Base-by-base conservation (phyloP, 2,329 filamentous ascomycete genomes). In the Arthrobotrys pseudoclavata region DNA sequence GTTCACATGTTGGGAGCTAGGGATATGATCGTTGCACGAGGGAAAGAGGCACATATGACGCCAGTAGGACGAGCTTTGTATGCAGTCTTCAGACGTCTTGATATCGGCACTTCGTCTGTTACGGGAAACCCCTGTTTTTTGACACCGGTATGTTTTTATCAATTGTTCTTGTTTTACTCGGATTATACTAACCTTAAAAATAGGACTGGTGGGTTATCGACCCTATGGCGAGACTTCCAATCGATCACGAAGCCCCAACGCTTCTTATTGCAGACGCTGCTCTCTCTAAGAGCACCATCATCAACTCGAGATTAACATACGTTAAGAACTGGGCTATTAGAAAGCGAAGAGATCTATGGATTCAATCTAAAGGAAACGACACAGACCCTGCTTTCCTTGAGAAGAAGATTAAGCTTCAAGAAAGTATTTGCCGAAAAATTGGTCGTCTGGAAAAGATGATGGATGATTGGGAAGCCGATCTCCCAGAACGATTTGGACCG, bases 151-250 rank as follows among this genome's bases (percentile, higher is more conserved):
- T 29, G 79, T 42, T 63, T 6, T 31, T 10, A 4, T 5, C 1
- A 24, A 15, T 40, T 12, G 13, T 6, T 22, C 1, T 45, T 26
- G 26, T 42, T 40, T 22, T 24, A 18, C 15, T 48, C 22, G 10
- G 24, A 18, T 22, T 52, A 40, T 5, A 31, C 52, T 76, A 50
- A 64, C 12, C 2, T 18, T 53, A 10, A 29, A 6, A 18, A 31
- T 66, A 81, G 80, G 80, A 81, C 69, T 81, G 80, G 80, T 81
- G 80, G 80, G 69, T 79, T 37, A 79, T 80, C 47, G 80, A 81
- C 53, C 80, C 80, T 4, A 76, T 81, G 53, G 79, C 80, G 4
- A 79, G 80, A 48, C 69, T 79, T 9, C 79, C 80, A 52, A 80
- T 81, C 64, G 78, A 76, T 10, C 64, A 79, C 1, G 80, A 81